Conservation (phyloP, 2,329 filamentous ascomycete species). For the Colletotrichum sp. region DNA sequence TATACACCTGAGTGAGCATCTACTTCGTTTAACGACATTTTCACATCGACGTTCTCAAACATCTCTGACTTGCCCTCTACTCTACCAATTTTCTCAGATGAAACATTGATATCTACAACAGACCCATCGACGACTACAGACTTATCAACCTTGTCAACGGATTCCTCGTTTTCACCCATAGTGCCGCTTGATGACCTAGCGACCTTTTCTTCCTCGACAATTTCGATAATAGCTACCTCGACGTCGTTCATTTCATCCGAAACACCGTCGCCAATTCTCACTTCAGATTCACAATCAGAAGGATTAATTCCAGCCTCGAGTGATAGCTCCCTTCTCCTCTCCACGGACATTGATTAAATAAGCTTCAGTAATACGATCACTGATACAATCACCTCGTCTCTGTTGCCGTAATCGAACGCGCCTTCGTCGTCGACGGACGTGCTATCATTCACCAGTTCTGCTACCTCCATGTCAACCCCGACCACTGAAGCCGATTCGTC, state of each 20-base stretch:
- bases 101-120: not conserved
- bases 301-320: not conserved
- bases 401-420: not conserved
- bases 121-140: not conserved
- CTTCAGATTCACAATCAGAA: not conserved
- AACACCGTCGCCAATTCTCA: not conserved
- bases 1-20: not conserved
- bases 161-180: not conserved
- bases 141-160: not conserved
- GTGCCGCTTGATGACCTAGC: not conserved
- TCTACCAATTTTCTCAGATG: not conserved
- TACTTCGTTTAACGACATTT: not conserved
- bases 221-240: not conserved
- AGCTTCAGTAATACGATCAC: not conserved
- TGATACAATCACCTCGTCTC: not conserved
- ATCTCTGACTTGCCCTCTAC: not conserved
- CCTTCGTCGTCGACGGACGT: not conserved
- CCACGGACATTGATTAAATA: not conserved
- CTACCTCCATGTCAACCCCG: not conserved
- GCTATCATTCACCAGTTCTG: no score
- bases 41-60: accelerated
- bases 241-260: not conserved
- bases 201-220: not conserved
- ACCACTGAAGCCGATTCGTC: not conserved
- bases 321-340: not conserved